Evolutionary conservation across 495 filamentous ascomycete genomes (phyloP).

Genomic region (Penicillium subrubescens): DNA sequence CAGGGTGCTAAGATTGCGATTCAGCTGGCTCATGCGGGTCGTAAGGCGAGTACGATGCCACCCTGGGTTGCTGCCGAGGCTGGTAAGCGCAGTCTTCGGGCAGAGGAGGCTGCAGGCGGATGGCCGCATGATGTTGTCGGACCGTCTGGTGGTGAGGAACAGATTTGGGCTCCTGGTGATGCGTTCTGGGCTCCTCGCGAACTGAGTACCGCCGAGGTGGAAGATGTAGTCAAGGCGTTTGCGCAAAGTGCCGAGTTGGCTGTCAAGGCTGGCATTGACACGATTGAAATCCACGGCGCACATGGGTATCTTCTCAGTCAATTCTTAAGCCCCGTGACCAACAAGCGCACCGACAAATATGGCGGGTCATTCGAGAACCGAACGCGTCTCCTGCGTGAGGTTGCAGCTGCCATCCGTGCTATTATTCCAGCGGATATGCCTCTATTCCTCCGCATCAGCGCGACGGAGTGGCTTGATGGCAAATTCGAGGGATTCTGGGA

Average conservation of each 20-base stretch:
- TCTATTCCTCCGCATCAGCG: background rate
- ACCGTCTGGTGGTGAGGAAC: background rate
- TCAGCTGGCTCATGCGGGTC: conserved; percentile 1
- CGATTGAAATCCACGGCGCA: background rate
- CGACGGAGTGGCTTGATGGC: background rate
- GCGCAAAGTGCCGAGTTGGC: background rate
- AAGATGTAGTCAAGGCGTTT: background rate
- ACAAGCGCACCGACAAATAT: background rate
- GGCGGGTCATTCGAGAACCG: background rate
- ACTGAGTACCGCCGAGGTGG: background rate
- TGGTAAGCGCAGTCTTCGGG: background rate
- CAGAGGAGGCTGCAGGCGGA: background rate
- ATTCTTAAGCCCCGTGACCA: background rate
- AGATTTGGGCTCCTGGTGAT: background rate
- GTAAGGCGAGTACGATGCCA: background rate
- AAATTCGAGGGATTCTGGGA: background rate
- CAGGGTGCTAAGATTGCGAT: background rate
- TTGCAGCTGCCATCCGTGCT: background rate
- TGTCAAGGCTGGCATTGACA: background rate
- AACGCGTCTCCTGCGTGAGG: background rate
- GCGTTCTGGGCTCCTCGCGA: background rate
- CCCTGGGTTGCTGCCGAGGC: background rate
- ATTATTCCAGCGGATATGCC: background rate
- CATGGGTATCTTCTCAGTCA: background rate
- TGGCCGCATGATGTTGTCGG: background rate